Base-by-base conservation (phyloP, 495 filamentous ascomycete genomes). In the Aspergillus heteromorphus region DNA sequence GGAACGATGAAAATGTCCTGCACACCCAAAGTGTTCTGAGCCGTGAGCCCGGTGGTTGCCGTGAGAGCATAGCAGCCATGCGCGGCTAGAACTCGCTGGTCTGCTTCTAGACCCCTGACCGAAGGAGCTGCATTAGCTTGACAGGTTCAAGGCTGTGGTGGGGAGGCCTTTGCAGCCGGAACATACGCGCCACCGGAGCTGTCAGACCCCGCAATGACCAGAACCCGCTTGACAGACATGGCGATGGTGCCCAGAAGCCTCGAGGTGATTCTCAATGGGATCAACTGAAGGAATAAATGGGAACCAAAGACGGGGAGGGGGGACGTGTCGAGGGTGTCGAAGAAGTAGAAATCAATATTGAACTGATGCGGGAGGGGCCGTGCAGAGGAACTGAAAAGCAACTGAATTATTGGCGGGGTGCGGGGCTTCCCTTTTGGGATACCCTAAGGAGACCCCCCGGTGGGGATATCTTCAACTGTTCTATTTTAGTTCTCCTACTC, bases 11-110 rank as follows among this genome's bases (percentile, higher is more conserved):
- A 89, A 53, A 97, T 92, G 55, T 78, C 89, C 48, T 81, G 73
- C 17, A 98, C 91, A 0, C 91, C 90, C 23, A 79, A 74, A 2
- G 93, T 98, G 71, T 96, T 96, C 67, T 98, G 93, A 18, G 91
- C 92, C 14, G 93, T 98, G 60, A 98, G 72, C 17, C 92, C 92
- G 2, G 93, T 96, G 30, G 92, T 96, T n/a, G 91, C 87, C 40
- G 92, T 96, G 81, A 96, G 93, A 53, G 91, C 91, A 75, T 97
- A 97, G 73, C 87, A 90, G 42, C 84, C 85, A 80, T 97, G 89
- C 16, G 88, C 88, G 21, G 92, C 87, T 31, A 97, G 86, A 48
- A 95, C 91, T 65, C 93, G 92, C 69, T 97, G 91, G 71, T 98
- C 93, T 27, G 93, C 93, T 66, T 98, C 93, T 38, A 98, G 83